Conservation (phyloP, 192 early-diverging fungal species). For the Paraglomus brasilianum region DNA sequence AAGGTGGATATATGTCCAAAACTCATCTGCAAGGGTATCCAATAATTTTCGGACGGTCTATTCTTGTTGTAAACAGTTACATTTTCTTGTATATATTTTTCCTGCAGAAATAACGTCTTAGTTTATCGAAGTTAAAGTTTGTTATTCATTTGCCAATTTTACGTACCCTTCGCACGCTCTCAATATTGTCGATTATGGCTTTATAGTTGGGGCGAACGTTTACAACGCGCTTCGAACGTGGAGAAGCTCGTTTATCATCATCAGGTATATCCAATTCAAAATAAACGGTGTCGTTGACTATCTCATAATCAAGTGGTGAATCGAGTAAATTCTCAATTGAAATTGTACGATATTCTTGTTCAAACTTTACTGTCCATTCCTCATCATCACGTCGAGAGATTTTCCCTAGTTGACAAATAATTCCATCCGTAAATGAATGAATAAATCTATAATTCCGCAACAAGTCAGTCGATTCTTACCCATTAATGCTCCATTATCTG, state of each 20-base stretch:
- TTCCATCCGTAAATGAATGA: conserved; percentile 1
- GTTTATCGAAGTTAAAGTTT: neutral
- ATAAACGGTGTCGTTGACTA: conserved; percentile 73
- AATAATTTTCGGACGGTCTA: conserved; percentile 66
- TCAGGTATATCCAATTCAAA: conserved; percentile 59
- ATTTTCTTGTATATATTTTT: conserved; percentile 74
- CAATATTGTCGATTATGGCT: conserved; percentile 56
- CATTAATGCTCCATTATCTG: conserved; percentile 46
- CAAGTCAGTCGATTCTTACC: conserved; percentile 35
- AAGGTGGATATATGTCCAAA: conserved; percentile 70
- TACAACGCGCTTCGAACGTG: conserved; percentile 39
- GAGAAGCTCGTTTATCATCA: conserved; percentile 37
- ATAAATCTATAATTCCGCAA: conserved; percentile 5
- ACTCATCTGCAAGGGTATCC: conserved; percentile 61
- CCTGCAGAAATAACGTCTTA: conserved; percentile 38
- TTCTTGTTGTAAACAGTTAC: conserved; percentile 69
- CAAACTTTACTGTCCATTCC: conserved; percentile 53
- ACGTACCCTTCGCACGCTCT: conserved; percentile 59
- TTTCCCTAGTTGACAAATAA: conserved; percentile 29
- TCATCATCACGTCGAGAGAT: conserved; percentile 40
- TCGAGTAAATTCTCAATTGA: conserved; percentile 55
- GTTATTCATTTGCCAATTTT: neutral
- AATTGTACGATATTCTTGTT: conserved; percentile 41
- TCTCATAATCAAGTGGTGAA: conserved; percentile 59
- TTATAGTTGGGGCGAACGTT: conserved; percentile 55